Conservation (phyloP, 352 stramenopile species). For the Globisporangium nodosum region DNA sequence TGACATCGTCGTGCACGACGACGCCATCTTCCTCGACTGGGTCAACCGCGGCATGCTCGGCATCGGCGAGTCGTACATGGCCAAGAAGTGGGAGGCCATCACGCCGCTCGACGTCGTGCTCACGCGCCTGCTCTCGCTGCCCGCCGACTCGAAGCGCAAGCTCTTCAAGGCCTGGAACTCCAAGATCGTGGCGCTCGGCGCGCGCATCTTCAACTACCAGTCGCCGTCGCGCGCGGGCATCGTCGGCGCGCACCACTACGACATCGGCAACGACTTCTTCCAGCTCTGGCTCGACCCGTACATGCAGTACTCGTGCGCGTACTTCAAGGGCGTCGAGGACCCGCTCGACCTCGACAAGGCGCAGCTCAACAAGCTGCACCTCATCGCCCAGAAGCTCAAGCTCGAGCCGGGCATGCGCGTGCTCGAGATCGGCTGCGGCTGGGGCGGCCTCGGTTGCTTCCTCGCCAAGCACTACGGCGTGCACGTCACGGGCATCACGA, state of each 20-base stretch:
- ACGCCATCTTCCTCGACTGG: slow-evolving; percentile 85
- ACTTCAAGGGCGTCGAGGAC: slow-evolving; percentile 75
- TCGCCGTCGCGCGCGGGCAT: slow-evolving; percentile 78
- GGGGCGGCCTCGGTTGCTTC: slow-evolving; percentile 86
- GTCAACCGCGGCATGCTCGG: slow-evolving; percentile 77
- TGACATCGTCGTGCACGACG: slow-evolving; percentile 79
- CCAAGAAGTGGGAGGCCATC: slow-evolving; percentile 82
- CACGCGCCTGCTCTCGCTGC: slow-evolving; percentile 62
- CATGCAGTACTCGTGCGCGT: slow-evolving; percentile 87
- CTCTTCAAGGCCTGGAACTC: slow-evolving; percentile 87
- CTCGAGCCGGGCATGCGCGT: slow-evolving; percentile 80
- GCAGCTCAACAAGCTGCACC: slow-evolving; percentile 83
- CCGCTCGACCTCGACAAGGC: slow-evolving; percentile 74
- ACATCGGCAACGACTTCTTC: slow-evolving; percentile 87
- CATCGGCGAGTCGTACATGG: slow-evolving; percentile 88
- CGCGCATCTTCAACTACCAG: slow-evolving; percentile 86
- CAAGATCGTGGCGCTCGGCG: slow-evolving; percentile 68
- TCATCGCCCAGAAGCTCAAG: slow-evolving; percentile 86
- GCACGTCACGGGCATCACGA: slow-evolving; percentile 87
- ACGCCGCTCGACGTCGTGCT: slow-evolving; percentile 75
- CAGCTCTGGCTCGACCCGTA: slow-evolving; percentile 85
- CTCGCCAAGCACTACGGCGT: slow-evolving; percentile 84
- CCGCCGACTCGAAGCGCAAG: slow-evolving; percentile 71
- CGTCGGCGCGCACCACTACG: slow-evolving; percentile 82
- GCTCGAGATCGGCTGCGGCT: slow-evolving; percentile 88